phyloP scores from a whole-genome alignment of 495 filamentous ascomycete species.

The Staphylotrichum longicolle region DNA sequence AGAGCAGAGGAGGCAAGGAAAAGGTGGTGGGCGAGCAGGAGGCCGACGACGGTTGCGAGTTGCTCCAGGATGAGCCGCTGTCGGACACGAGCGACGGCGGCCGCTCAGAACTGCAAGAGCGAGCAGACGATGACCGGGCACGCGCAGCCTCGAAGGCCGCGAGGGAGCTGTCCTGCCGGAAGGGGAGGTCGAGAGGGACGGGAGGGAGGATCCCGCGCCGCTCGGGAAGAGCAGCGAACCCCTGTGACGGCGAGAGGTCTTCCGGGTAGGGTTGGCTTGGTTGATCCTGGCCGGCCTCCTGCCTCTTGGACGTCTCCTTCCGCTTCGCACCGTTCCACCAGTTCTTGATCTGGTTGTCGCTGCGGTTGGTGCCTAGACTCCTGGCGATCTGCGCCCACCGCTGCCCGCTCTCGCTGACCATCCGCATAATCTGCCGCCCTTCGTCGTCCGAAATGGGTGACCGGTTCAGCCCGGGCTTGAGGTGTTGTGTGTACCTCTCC shows the following conservation, averaged over 20 bases:
- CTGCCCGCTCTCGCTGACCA: conserved; percentile 82
- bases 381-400: conserved; percentile 95
- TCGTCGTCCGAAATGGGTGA: conserved; percentile 91
- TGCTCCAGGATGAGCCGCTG: conserved; percentile 24
- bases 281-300: conserved; percentile 17
- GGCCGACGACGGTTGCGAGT: conserved; percentile 7
- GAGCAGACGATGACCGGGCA: conserved; percentile 19
- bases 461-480: conserved; percentile 87
- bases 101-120: conserved; percentile 14
- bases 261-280: conserved; percentile 1
- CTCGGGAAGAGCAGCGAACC: conserved; percentile 1
- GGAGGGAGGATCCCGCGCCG: conserved; percentile 9
- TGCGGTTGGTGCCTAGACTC: conserved; percentile 70
- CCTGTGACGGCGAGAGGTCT: conserved; percentile 6
- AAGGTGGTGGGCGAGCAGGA: conserved; percentile 8
- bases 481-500: conserved; percentile 92
- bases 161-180: conserved; percentile 25
- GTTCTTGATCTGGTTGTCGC: conserved; percentile 98
- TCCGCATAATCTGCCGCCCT: conserved; percentile 73
- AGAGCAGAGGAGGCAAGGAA: conserved; percentile 8
- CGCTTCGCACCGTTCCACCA: conserved; percentile 98
- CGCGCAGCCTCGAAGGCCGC: conserved; percentile 20
- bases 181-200: conserved; percentile 24
- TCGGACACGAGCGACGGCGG: conserved; percentile 34
- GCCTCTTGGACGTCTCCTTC: conserved; percentile 38